Percentiles rank a stretch among this genome's conserved stretches.
Evolutionary conservation across 371 early-diverging fungal genomes (phyloP).

Genomic region (Mucor irregularis): DNA sequence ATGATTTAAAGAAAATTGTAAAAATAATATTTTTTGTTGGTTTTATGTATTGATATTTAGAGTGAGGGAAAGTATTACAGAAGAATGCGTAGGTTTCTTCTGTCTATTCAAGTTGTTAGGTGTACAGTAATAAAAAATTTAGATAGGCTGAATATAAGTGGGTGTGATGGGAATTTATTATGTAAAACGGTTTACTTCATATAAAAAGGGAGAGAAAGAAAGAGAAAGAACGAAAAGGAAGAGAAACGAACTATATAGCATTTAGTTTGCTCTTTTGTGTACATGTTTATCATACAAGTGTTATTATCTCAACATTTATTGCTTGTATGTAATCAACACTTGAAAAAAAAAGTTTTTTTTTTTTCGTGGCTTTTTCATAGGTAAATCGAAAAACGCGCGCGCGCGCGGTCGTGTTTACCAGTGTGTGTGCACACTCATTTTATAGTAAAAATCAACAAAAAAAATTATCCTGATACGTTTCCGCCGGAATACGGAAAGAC

Average conservation of each 20-base stretch:
- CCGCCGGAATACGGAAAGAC: conserved; percentile 21
- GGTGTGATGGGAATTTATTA: too few relatives aligned
- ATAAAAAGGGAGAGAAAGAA: neutral
- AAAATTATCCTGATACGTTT: conserved; percentile 14
- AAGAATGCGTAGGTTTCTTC: too few relatives aligned
- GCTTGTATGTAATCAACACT: too few relatives aligned
- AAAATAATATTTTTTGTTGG: neutral
- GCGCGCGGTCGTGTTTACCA: too few relatives aligned
- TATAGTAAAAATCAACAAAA: neutral
- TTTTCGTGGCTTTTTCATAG: conserved; percentile 3
- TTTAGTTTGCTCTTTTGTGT: neutral
- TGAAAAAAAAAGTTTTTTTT: neutral
- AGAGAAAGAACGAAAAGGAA: neutral
- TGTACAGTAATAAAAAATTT: too few relatives aligned
- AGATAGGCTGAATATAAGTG: too few relatives aligned
- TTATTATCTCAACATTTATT: neutral
- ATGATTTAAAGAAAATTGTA: too few relatives aligned
- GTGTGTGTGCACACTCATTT: neutral
- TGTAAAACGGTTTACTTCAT: too few relatives aligned
- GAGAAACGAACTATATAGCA: neutral
- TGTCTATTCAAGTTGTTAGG: too few relatives aligned
- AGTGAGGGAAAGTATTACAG: neutral
- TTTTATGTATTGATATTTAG: conserved; percentile 4
- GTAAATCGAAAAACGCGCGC: conserved; percentile 1
- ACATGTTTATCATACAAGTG: neutral